Conservation (phyloP, 345 rosid species). For the Eucalyptus lansdowneana region DNA sequence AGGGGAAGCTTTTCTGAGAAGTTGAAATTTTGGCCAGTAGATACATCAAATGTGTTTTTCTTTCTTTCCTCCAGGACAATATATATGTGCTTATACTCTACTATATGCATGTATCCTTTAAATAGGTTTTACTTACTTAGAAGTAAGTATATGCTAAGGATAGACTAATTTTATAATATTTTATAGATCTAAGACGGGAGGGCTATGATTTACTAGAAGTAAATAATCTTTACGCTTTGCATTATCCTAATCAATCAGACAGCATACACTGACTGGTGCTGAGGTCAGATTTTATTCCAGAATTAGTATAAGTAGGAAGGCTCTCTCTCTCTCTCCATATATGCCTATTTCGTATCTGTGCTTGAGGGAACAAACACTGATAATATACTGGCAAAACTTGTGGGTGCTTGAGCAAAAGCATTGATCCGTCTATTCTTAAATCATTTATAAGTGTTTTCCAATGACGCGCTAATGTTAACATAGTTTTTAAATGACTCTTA, state of each 20-base stretch:
- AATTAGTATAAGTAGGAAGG: neutral
- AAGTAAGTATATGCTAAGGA: neutral
- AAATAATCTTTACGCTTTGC: neutral
- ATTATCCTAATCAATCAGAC: neutral
- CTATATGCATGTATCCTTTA: neutral
- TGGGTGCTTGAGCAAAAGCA: neutral
- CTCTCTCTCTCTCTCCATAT: neutral
- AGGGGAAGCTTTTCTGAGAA: neutral
- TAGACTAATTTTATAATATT: neutral
- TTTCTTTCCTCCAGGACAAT: neutral
- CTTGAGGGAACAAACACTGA: neutral
- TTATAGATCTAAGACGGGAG: neutral
- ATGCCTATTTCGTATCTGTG: neutral
- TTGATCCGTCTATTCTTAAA: neutral
- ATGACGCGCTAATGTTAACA: neutral
- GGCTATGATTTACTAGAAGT: neutral
- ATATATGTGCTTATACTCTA: neutral
- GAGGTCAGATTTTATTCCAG: neutral
- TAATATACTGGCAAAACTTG: neutral
- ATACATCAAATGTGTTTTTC: neutral
- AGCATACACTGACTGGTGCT: neutral
- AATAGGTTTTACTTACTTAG: neutral
- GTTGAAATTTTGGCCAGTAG: neutral
- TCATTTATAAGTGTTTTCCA: neutral
- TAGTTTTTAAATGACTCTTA: neutral